phyloP scores from a whole-genome alignment of 2,329 filamentous ascomycete genomes.

The Fusarium concolor region DNA sequence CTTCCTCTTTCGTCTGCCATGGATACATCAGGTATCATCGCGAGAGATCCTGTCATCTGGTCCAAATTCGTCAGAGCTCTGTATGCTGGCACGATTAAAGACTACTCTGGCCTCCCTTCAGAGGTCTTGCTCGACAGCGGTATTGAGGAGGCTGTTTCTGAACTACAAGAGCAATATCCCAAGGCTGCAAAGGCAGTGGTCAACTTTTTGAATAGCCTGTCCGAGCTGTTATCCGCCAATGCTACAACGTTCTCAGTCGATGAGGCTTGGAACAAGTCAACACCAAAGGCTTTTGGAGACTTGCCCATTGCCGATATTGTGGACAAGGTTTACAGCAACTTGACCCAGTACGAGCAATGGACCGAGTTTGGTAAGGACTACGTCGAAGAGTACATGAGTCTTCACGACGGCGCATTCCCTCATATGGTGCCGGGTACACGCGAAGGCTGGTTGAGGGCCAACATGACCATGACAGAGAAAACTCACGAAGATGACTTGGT shows the following conservation, averaged over 20 bases:
- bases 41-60: neutral
- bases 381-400: constrained; percentile 4
- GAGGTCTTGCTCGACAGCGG: neutral
- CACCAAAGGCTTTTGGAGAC: neutral
- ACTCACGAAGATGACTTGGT: constrained; percentile 1
- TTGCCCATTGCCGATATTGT: neutral
- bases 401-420: constrained; percentile 4
- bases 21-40: constrained; percentile 49
- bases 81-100: neutral
- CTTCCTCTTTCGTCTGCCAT: constrained; percentile 56
- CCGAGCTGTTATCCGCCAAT: neutral
- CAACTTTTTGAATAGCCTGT: neutral
- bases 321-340: neutral
- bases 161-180: rapidly evolving
- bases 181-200: neutral
- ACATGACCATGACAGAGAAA: neutral
- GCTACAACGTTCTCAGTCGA: neutral
- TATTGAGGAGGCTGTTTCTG: neutral
- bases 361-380: neutral
- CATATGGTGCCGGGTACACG: constrained; percentile 11
- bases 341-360: constrained; percentile 23
- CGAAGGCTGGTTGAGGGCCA: neutral
- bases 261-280: neutral
- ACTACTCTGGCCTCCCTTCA: neutral
- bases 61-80: constrained; percentile 9